phyloP scores from a whole-genome alignment of 169 alveolate species.

The Eimeria falciformis region DNA sequence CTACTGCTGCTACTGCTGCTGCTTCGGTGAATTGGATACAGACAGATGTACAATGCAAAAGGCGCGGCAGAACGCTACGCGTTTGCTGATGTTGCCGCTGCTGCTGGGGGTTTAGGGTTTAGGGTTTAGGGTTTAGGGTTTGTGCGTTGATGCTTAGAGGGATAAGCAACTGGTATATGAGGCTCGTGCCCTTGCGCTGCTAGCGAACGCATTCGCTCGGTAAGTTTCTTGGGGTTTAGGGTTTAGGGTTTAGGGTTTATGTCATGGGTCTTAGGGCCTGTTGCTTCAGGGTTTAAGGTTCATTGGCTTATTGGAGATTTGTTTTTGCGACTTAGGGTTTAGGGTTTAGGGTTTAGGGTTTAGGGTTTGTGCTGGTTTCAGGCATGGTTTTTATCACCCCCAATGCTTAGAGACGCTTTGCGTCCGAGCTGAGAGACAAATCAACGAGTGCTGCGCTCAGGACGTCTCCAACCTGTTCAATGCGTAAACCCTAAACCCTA shows the following conservation, averaged over 20 bases:
- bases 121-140: constrained; percentile 3
- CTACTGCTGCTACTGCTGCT: neutral
- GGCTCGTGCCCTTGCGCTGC: constrained; percentile 23
- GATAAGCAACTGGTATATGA: neutral
- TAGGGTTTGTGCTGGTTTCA: neutral
- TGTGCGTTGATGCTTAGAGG: neutral
- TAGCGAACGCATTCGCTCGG: constrained; percentile 3
- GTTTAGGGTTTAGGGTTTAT: constrained; percentile 18
- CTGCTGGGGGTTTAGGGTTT: neutral
- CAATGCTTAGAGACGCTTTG: neutral
- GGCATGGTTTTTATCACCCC: neutral
- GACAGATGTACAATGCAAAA: no score
- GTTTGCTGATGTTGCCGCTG: no score
- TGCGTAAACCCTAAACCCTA: constrained; percentile 13
- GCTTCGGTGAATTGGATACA: no score
- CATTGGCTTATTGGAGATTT: no score
- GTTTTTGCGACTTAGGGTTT: neutral
- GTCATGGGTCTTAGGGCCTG: no score
- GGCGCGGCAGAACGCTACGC: no score
- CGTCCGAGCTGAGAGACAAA: neutral
- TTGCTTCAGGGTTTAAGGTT: neutral
- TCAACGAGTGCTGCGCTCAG: constrained; percentile 19
- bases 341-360: constrained; percentile 3
- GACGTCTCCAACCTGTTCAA: constrained; percentile 3
- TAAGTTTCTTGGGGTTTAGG: neutral